A percentile compares a stretch with the other conserved stretches of the same genome.
phyloP scores from a whole-genome alignment of 257 asterid genomes.

The Phtheirospermum japonicum region DNA sequence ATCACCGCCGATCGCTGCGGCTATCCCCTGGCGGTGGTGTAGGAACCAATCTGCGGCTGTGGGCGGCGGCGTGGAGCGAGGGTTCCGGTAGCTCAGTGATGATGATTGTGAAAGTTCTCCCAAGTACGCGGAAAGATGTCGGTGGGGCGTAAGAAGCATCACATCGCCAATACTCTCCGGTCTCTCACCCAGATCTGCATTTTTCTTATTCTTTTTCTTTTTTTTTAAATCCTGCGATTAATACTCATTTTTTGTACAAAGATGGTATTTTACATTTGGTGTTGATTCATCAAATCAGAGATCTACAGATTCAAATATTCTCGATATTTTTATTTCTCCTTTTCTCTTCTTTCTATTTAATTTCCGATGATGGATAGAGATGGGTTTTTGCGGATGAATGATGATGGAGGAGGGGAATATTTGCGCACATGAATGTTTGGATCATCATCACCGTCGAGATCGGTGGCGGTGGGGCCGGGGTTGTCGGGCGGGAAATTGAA shows the following conservation, averaged over 20 bases:
- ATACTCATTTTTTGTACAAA: neutral
- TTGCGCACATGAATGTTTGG: slow-evolving; percentile 26
- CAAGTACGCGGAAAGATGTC: no score
- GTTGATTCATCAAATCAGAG: slow-evolving; percentile 17
- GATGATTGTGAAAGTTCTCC: no score
- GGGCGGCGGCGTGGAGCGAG: slow-evolving; percentile 31
- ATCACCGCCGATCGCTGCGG: slow-evolving; percentile 36
- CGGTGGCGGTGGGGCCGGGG: no score
- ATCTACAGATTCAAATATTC: slow-evolving; percentile 18
- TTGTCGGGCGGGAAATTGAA: no score
- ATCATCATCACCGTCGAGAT: slow-evolving; percentile 37
- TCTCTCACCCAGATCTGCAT: slow-evolving; percentile 32
- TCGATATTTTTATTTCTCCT: neutral
- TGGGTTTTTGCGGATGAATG: slow-evolving; percentile 29
- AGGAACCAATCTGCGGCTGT: slow-evolving; percentile 60
- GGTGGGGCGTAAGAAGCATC: no score
- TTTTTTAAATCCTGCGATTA: neutral
- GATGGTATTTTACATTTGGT: slow-evolving; percentile 2
- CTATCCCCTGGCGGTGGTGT: slow-evolving; percentile 48
- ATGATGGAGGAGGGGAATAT: slow-evolving; percentile 37
- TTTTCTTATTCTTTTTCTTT: no score
- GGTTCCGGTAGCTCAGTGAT: no score
- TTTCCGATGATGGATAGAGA: slow-evolving; percentile 32
- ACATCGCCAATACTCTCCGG: neutral
- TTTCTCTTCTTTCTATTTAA: neutral